Conservation (phyloP, 2,329 filamentous ascomycete species). For the Trichoderma afroharzianum region DNA sequence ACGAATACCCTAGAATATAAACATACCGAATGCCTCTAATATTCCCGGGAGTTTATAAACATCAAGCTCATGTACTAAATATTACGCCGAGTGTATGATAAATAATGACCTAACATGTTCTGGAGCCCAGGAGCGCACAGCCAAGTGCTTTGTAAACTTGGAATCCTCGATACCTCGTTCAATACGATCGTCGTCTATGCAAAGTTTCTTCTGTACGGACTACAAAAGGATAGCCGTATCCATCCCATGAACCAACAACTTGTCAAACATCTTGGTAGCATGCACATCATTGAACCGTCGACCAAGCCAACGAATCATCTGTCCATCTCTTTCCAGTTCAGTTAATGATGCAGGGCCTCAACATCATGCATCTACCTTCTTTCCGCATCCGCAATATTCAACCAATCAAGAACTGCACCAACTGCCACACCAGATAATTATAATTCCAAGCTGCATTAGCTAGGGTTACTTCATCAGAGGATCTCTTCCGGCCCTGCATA, state of each 20-base stretch:
- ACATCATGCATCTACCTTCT: not conserved
- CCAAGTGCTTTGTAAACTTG: too few relatives aligned
- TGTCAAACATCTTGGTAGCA: not conserved
- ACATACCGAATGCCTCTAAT: too few relatives aligned
- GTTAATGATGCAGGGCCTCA: not conserved
- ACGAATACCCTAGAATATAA: not conserved
- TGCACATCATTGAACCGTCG: not conserved
- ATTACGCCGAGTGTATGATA: not conserved
- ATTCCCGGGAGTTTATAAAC: not conserved
- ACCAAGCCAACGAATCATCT: not conserved
- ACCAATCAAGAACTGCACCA: not conserved
- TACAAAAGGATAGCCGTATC: not conserved
- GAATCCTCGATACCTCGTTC: not conserved
- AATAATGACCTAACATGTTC: not conserved
- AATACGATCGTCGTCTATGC: not conserved
- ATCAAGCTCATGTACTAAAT: not conserved
- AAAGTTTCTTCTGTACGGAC: not conserved
- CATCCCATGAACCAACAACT: not conserved
- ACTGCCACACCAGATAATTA: not conserved
- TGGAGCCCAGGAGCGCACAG: not conserved
- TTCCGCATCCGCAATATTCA: not conserved
- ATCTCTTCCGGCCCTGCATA: not conserved
- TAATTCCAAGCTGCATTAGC: not conserved
- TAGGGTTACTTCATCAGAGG: not conserved
- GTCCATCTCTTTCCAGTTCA: not conserved